These are phyloP conservation scores for Dictyostelium brefeldianum DNA, from an alignment of 78 protist genomes.

Conservation along the genomic window DNA sequence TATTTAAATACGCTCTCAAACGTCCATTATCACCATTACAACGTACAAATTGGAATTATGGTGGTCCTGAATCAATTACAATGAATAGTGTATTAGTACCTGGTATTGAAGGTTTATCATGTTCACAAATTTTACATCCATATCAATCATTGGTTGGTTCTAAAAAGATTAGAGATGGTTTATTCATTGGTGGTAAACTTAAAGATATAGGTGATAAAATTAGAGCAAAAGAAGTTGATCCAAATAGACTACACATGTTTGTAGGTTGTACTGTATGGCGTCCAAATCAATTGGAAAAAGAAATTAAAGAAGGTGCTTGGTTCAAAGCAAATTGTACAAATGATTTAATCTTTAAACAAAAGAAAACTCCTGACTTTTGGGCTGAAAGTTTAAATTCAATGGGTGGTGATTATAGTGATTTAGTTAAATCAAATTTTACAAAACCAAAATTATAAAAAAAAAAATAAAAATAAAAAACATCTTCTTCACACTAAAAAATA, in stretches of 20 bases:
- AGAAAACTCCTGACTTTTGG: constrained; percentile 38
- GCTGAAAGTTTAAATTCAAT: constrained; percentile 56
- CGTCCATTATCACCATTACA: constrained; percentile 46
- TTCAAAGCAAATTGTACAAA: constrained; percentile 39
- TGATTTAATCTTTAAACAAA: constrained; percentile 4
- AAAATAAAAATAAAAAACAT: no score
- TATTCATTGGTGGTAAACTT: constrained; percentile 65
- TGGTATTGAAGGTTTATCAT: constrained; percentile 10
- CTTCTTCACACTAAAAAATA: no score
- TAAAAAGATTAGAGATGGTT: constrained; percentile 26
- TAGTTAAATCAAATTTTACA: constrained; percentile 8
- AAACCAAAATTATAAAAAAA: neutral
- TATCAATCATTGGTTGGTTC: constrained; percentile 3
- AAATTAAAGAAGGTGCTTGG: constrained; percentile 73
- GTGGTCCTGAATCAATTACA: constrained; percentile 40
- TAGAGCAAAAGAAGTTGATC: constrained; percentile 19
- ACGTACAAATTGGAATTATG: constrained; percentile 25
- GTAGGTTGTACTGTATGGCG: constrained; percentile 54
- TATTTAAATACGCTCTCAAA: constrained; percentile 19
- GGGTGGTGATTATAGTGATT: constrained; percentile 71
- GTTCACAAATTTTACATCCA: constrained; percentile 47
- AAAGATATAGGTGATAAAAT: constrained; percentile 46
- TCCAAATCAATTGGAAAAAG: constrained; percentile 46
- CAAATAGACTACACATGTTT: constrained; percentile 7
- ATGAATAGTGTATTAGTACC: neutral